Percentiles rank a stretch among this genome's conserved stretches.
Evolutionary conservation across 345 rosid genomes (phyloP).

Genomic region (Dovyalis caffra): DNA sequence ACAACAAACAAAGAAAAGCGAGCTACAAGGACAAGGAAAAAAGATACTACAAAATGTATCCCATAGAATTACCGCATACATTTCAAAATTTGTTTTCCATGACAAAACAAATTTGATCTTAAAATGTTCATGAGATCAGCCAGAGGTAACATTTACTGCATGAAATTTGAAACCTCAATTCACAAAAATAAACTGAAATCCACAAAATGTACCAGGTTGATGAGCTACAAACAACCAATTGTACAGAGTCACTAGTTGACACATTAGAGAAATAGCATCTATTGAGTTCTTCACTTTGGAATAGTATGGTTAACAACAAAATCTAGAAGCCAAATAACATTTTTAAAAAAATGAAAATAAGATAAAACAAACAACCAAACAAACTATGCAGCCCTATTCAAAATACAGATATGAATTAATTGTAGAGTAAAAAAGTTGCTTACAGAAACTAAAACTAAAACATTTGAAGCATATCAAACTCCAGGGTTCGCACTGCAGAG

Average conservation of each 20-base stretch:
- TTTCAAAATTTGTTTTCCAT: not conserved
- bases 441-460: constrained; percentile 62
- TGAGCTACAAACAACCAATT: not conserved
- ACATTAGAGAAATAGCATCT: not conserved
- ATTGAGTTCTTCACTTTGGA: not conserved
- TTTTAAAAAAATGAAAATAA: not conserved
- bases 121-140: not conserved
- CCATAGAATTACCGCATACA: not conserved
- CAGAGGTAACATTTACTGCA: not conserved
- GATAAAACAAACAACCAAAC: not conserved
- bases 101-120: not conserved
- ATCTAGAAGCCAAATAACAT: not conserved
- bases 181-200: not conserved
- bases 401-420: constrained; percentile 1
- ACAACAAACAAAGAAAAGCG: not conserved
- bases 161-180: not conserved
- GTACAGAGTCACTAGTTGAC: not conserved
- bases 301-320: not conserved
- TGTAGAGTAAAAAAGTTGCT: constrained; percentile 45
- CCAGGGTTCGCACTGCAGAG: constrained; percentile 93
- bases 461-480: constrained; percentile 71
- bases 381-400: not conserved
- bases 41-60: not conserved
- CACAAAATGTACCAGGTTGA: not conserved
- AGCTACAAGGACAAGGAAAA: not conserved